A percentile compares a stretch with the other conserved stretches of the same genome.
phyloP scores from a whole-genome alignment of 352 stramenopile species.

The Phytophthora boehmeriae region DNA sequence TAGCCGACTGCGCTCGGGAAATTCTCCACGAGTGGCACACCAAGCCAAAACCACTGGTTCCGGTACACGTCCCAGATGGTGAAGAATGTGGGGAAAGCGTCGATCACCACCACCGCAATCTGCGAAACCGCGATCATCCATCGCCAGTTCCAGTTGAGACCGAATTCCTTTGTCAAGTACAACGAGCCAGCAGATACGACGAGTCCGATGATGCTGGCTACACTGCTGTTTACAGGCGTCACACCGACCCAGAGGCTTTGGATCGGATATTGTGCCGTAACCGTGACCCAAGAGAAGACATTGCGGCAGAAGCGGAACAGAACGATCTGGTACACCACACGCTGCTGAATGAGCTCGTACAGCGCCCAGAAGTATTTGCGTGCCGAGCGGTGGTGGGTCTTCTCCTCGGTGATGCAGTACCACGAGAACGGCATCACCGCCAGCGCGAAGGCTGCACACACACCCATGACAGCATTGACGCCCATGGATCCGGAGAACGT shows the following conservation, averaged over 20 bases:
- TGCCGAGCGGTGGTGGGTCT: conserved; percentile 18
- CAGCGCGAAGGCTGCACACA: conserved; percentile 26
- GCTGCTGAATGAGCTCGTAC: conserved; percentile 36
- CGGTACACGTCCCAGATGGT: conserved; percentile 35
- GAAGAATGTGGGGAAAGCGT: conserved; percentile 34
- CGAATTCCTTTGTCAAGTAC: conserved; percentile 28
- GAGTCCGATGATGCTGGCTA: conserved; percentile 28
- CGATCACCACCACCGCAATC: conserved; percentile 33
- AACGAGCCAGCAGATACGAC: conserved; percentile 18
- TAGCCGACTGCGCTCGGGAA: conserved; percentile 29
- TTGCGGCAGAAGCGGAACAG: conserved; percentile 38
- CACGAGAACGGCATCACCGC: conserved; percentile 31
- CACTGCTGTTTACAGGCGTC: conserved; percentile 28
- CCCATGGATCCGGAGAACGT: conserved; percentile 36
- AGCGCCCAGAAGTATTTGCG: conserved; percentile 25
- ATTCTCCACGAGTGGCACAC: conserved; percentile 31
- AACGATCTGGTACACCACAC: conserved; percentile 36
- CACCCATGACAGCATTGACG: conserved; percentile 34
- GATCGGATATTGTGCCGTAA: conserved; percentile 23
- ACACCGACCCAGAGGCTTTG: conserved; percentile 34
- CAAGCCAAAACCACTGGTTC: conserved; percentile 36
- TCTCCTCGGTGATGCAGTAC: conserved; percentile 39
- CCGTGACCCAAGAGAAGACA: conserved; percentile 30
- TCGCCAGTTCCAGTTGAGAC: conserved; percentile 41
- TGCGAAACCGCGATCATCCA: conserved; percentile 35